phyloP scores from a whole-genome alignment of 2,329 filamentous ascomycete species.

The Xylaria hypoxylon region DNA sequence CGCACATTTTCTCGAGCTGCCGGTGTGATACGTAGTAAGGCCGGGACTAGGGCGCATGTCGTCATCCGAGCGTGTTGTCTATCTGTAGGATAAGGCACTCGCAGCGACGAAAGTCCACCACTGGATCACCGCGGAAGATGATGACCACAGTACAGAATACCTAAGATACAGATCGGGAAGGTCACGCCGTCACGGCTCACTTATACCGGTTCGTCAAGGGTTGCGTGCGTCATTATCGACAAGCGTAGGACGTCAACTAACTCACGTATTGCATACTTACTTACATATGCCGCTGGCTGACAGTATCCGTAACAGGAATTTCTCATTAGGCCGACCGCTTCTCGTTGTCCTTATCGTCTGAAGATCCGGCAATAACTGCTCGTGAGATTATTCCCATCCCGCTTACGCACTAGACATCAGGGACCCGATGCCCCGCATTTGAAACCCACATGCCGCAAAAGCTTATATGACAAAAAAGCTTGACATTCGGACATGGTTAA shows the following conservation, averaged over 20 bases:
- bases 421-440: background rate
- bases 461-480: background rate
- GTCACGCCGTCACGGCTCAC: constrained; percentile 25
- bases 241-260: constrained; percentile 4
- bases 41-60: constrained; percentile 20
- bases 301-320: background rate
- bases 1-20: constrained; percentile 19
- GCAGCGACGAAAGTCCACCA: constrained; percentile 1
- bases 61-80: constrained; percentile 22
- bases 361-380: background rate
- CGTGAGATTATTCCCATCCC: background rate
- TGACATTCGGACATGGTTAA: background rate
- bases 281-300: constrained; percentile 5
- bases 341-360: background rate
- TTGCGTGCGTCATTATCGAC: constrained; percentile 8
- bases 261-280: constrained; percentile 1
- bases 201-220: constrained; percentile 1
- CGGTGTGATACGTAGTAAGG: constrained; percentile 31
- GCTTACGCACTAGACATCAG: background rate
- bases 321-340: background rate
- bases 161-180: constrained; percentile 31
- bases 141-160: background rate
- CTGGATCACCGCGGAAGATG: constrained; percentile 14
- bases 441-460: background rate
- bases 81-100: background rate